phyloP scores from a whole-genome alignment of 768 basidiomycete species.

The Podaxis rugospora region DNA sequence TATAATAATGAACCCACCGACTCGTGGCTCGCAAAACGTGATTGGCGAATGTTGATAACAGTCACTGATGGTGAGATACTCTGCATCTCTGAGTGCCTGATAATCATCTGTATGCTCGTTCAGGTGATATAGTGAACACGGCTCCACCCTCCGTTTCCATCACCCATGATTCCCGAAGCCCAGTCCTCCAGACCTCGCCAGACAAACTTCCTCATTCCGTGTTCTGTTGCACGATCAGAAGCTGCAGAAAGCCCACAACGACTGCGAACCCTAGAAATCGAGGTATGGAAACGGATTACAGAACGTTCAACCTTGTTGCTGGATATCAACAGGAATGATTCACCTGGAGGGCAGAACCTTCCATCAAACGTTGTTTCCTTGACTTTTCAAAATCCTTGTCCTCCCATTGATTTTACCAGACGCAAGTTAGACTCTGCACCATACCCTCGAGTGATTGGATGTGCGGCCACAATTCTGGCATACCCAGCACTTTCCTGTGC shows the following conservation, averaged over 20 bases:
- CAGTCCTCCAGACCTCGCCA: not conserved
- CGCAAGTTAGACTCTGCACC: not conserved
- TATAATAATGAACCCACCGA: no score
- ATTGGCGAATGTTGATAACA: no score
- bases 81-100: no score
- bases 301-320: not conserved
- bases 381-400: not conserved
- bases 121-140: not conserved
- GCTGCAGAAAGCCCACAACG: not conserved
- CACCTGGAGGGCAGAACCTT: not conserved
- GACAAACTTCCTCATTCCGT: not conserved
- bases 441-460: not conserved
- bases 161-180: not conserved
- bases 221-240: not conserved
- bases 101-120: no score
- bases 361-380: not conserved
- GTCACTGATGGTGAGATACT: no score
- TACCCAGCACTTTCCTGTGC: not conserved
- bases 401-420: not conserved
- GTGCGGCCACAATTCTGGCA: not conserved
- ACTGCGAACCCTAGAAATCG: not conserved
- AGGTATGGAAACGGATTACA: not conserved
- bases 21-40: no score
- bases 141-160: not conserved
- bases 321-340: not conserved